A percentile compares a stretch with the other conserved stretches of the same genome.
phyloP scores from a whole-genome alignment of 1,139 yeast species.

The Scheffersomyces cryptocercus region DNA sequence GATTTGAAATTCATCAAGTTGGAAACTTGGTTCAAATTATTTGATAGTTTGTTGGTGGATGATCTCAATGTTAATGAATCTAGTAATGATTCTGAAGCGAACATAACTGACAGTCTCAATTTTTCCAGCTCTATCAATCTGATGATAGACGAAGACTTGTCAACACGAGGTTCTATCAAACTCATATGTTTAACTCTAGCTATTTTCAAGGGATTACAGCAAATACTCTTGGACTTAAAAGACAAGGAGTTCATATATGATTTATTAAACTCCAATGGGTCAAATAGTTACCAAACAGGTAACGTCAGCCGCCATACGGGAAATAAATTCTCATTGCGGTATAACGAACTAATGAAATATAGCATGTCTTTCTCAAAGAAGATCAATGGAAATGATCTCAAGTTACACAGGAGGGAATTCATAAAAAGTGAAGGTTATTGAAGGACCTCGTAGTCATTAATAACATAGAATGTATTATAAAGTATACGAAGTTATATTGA shows the following conservation, averaged over 20 bases:
- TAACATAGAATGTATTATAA: no score
- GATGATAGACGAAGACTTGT: not conserved
- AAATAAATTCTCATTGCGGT: not conserved
- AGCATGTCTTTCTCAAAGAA: not conserved
- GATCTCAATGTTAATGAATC: conserved; percentile 5
- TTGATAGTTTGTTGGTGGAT: conserved; percentile 50
- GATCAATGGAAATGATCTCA: not conserved
- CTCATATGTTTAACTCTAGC: not conserved
- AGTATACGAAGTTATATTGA: no score
- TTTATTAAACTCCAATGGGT: not conserved
- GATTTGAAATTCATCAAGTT: conserved; percentile 49
- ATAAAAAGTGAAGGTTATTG: no score
- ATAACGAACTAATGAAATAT: not conserved
- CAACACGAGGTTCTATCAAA: not conserved
- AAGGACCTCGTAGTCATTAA: no score
- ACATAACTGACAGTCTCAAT: not conserved
- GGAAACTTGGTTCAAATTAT: conserved; percentile 52
- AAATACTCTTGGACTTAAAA: not conserved
- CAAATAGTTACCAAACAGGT: not conserved
- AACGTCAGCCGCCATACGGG: not conserved
- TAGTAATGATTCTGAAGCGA: not conserved
- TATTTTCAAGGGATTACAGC: not conserved
- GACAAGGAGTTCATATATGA: not conserved
- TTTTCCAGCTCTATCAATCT: not conserved
- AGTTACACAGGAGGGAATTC: no score